Evolutionary conservation across 2,329 filamentous ascomycete genomes (phyloP).

Genomic region (Grosmannia serpens): DNA sequence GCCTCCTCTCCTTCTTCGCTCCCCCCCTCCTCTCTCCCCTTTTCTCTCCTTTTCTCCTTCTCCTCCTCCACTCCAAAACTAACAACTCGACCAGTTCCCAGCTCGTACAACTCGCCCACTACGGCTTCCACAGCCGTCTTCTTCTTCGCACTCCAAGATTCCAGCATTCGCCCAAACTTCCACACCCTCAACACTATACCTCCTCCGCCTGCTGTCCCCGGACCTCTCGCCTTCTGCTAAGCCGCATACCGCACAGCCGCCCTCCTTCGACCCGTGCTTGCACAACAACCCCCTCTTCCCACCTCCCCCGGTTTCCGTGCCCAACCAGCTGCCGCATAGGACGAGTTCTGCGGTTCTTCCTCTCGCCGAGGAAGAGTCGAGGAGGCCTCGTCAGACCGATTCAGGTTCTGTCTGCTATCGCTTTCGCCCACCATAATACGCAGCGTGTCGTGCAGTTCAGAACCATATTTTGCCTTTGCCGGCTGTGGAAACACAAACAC

Average conservation of each 20-base stretch:
- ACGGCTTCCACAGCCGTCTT: constrained; percentile 54
- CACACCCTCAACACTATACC: constrained; percentile 57
- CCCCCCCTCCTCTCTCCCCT: not conserved
- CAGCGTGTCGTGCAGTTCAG: constrained; percentile 13
- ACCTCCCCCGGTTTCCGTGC: constrained; percentile 44
- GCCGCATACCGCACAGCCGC: constrained; percentile 16
- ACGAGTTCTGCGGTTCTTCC: constrained; percentile 96
- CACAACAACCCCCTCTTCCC: constrained; percentile 20
- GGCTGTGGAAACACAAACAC: constrained; percentile 5
- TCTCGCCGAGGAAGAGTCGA: constrained; percentile 99
- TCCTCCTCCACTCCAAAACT: too few relatives aligned
- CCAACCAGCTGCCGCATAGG: constrained; percentile 99
- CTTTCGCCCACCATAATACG: constrained; percentile 90
- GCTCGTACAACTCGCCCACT: constrained; percentile 3
- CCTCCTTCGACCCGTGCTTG: not conserved
- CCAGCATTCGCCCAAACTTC: constrained; percentile 51
- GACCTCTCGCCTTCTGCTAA: constrained; percentile 28
- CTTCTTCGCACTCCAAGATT: constrained; percentile 58
- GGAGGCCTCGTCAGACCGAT: constrained; percentile 89
- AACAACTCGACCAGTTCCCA: too few relatives aligned
- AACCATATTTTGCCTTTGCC: not conserved
- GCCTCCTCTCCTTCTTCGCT: not conserved
- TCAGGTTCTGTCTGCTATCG: constrained; percentile 85
- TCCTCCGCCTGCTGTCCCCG: constrained; percentile 42
- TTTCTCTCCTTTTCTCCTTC: not conserved